Evolutionary conservation across 164 flowering plant genomes (phyloP).

Genomic region (Buxus sempervirens): DNA sequence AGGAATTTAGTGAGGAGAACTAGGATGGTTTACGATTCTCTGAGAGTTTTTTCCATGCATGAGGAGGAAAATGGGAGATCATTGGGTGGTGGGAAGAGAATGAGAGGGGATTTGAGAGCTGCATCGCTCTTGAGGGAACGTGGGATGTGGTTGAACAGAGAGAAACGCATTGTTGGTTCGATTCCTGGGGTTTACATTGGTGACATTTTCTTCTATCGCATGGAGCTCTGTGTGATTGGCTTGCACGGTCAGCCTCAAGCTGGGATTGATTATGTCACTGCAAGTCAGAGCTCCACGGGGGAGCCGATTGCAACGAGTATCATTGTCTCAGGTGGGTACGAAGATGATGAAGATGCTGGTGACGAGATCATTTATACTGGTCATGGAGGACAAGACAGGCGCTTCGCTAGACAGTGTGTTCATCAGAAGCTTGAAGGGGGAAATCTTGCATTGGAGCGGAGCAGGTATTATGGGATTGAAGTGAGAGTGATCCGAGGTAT

Average conservation of each 20-base stretch:
- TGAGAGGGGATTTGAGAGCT: conserved; percentile 54
- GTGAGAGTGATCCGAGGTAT: conserved; percentile 83
- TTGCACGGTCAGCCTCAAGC: conserved; percentile 63
- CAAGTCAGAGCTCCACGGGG: conserved; percentile 33
- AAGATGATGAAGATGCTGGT: conserved; percentile 78
- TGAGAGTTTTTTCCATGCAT: conserved; percentile 37
- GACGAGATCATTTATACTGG: conserved; percentile 76
- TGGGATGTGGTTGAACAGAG: conserved; percentile 71
- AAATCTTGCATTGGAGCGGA: conserved; percentile 79
- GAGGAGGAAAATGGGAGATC: conserved; percentile 38
- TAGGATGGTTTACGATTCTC: conserved; percentile 59
- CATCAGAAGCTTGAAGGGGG: conserved; percentile 85
- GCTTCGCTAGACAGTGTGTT: conserved; percentile 30
- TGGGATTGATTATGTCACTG: conserved; percentile 47
- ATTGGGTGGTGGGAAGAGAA: conserved; percentile 18
- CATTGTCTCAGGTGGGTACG: conserved; percentile 88
- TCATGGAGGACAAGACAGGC: conserved; percentile 72
- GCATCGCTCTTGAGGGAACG: conserved; percentile 45
- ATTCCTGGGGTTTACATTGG: conserved; percentile 79
- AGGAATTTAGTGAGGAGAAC: conserved; percentile 57
- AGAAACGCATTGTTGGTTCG: conserved; percentile 71
- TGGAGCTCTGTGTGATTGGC: conserved; percentile 81
- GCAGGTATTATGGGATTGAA: conserved; percentile 78
- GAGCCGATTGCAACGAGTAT: conserved; percentile 85
- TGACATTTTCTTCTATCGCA: conserved; percentile 67